These are phyloP conservation scores for Podaxis sp. DNA, from an alignment of 768 basidiomycete genomes.

Conservation along the genomic window DNA sequence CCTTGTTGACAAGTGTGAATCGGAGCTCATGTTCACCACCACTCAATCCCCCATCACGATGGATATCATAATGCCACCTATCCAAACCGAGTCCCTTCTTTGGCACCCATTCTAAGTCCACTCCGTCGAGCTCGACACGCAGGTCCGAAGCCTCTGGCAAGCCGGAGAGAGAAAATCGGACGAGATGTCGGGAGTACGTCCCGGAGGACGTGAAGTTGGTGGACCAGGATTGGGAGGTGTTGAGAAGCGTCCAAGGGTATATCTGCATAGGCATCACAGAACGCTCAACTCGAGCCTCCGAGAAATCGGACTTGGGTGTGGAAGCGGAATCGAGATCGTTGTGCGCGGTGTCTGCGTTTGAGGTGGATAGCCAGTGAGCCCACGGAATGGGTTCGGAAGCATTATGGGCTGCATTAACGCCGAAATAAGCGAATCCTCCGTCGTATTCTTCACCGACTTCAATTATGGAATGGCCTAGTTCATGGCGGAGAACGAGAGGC, in stretches of 20 bases:
- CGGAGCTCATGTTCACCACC: constrained; percentile 57
- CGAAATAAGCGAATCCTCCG: constrained; percentile 73
- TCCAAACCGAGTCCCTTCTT: constrained; percentile 59
- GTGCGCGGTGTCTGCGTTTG: constrained; percentile 19
- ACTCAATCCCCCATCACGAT: constrained; percentile 36
- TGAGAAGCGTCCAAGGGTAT: constrained; percentile 77
- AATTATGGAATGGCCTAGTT: constrained; percentile 80
- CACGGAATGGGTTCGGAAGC: constrained; percentile 51
- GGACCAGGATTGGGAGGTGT: constrained; percentile 59
- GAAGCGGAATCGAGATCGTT: neutral
- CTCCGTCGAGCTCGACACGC: constrained; percentile 58
- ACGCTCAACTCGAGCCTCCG: constrained; percentile 51
- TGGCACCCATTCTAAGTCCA: constrained; percentile 59
- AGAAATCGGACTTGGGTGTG: neutral
- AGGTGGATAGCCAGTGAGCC: constrained; percentile 66
- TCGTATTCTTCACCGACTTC: constrained; percentile 84
- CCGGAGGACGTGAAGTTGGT: constrained; percentile 64
- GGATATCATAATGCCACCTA: constrained; percentile 75
- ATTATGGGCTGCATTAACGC: constrained; percentile 59
- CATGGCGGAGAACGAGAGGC: constrained; percentile 73
- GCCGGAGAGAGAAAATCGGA: constrained; percentile 76
- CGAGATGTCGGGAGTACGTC: constrained; percentile 54
- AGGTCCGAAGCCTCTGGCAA: constrained; percentile 55
- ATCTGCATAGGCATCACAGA: constrained; percentile 73
- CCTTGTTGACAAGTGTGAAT: constrained; percentile 53